These are phyloP conservation scores for Fusarium temperatum DNA, from an alignment of 2,329 filamentous ascomycete species.

Conservation along the genomic window DNA sequence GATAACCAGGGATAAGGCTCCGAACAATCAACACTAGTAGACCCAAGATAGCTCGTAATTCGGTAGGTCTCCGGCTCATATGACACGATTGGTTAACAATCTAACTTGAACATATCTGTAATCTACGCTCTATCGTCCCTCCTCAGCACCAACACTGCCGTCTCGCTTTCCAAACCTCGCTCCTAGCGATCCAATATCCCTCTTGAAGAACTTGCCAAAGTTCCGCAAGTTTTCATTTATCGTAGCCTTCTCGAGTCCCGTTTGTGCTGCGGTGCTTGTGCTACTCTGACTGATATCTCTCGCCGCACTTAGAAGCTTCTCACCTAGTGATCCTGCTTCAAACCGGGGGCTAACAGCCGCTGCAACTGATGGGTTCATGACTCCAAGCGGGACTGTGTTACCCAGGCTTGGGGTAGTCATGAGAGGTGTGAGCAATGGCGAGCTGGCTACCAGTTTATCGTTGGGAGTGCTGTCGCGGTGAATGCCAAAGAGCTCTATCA, in stretches of 20 bases:
- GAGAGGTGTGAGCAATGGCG: constrained; percentile 75
- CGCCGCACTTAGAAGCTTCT: constrained; percentile 87
- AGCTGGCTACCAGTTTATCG: constrained; percentile 74
- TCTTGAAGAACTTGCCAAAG: constrained; percentile 94
- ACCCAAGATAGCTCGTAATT: neutral
- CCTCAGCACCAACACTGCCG: constrained; percentile 48
- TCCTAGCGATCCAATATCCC: constrained; percentile 83
- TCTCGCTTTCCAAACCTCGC: constrained; percentile 75
- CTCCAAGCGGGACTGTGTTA: constrained; percentile 48
- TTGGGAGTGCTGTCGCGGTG: constrained; percentile 81
- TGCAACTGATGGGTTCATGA: constrained; percentile 56
- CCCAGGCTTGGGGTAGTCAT: constrained; percentile 57
- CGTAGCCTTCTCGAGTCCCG: constrained; percentile 67
- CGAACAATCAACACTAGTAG: neutral
- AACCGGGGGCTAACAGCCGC: constrained; percentile 65
- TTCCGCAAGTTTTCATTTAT: constrained; percentile 95
- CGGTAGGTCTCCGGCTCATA: neutral
- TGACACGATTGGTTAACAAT: neutral
- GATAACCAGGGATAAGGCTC: constrained; percentile 11
- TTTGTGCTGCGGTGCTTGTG: constrained; percentile 48
- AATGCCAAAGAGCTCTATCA: constrained; percentile 84
- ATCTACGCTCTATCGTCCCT: constrained; percentile 27
- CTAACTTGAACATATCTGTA: neutral
- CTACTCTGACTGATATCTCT: constrained; percentile 77
- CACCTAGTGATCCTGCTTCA: constrained; percentile 83